These are phyloP conservation scores for Cadophora gregata DNA, from an alignment of 2,329 filamentous ascomycete genomes.

Conservation along the genomic window DNA sequence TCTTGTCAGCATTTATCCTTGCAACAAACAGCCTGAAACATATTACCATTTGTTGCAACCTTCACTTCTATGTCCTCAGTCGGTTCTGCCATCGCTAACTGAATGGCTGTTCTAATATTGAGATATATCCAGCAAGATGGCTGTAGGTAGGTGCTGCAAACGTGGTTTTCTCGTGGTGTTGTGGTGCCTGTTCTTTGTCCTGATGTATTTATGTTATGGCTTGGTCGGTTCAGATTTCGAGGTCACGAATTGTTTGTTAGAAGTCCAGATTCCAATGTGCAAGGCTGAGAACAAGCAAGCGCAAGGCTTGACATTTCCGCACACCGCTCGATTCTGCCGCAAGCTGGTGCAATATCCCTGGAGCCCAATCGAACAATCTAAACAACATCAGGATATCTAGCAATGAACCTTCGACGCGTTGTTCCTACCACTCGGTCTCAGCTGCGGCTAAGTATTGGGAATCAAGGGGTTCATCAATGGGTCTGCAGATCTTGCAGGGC, in stretches of 20 bases:
- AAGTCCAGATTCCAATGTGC: slow-evolving; percentile 1
- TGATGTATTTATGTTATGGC: neutral
- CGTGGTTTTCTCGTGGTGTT: neutral
- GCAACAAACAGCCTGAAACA: neutral
- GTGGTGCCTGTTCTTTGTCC: neutral
- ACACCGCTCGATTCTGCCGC: slow-evolving; percentile 19
- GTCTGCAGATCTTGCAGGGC: slow-evolving; percentile 37
- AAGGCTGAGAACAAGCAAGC: slow-evolving; percentile 9
- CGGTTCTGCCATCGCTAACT: slow-evolving; percentile 48
- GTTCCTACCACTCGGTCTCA: slow-evolving; percentile 30
- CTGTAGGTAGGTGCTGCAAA: neutral
- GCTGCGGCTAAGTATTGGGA: slow-evolving; percentile 22
- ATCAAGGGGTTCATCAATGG: slow-evolving; percentile 30
- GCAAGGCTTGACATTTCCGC: neutral
- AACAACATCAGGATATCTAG: neutral
- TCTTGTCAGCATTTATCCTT: slow-evolving; percentile 18
- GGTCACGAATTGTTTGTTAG: neutral
- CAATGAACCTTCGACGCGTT: slow-evolving; percentile 36
- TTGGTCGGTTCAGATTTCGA: neutral
- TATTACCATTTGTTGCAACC: slow-evolving; percentile 46
- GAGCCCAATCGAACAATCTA: neutral
- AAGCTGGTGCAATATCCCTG: neutral
- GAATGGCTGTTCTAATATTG: neutral
- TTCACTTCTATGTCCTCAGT: slow-evolving; percentile 53
- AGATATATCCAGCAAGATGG: neutral